Base-by-base conservation (phyloP, 768 basidiomycete species). In the Mycena rebaudengoi region DNA sequence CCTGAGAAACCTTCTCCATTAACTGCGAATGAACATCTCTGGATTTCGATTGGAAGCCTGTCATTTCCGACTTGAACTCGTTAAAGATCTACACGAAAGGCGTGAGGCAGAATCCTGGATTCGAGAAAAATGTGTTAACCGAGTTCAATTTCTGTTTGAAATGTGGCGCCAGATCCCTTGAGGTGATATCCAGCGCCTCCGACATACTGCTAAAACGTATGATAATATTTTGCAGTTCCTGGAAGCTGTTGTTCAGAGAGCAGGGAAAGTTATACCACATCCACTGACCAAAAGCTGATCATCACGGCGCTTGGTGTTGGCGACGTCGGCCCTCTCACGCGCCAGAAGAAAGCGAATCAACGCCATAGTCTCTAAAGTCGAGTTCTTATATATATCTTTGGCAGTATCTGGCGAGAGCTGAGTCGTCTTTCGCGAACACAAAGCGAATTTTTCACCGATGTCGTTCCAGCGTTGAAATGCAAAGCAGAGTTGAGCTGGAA, bases 391-490 rank as follows among this genome's bases (percentile, higher is more conserved):
- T 21, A 91, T 81, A 48, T 88, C 85, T 66, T 83, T 85, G 7
- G 91, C 91, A 18, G 79, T 78, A 60, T 91, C 89, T 91, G 57
- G 1, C n/a, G 37, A 11, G 46, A 37, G 21, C 18, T 37, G 5
- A 50, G 48, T 7, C 16, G 10, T 12, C 14, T 23, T 7, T 21
- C 48, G 46, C 7, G 51, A 20, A 43, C 37, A 30, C 51, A 30
- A n/a, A 12, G 50, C 33, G 49, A 29, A 18, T 25, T 25, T 51
- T 74, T 51, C 70, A 90, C 92, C 91, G 39, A 92, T 88, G 67
- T 92, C 91, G 66, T 88, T 85, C 88, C 89, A 90, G 43, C 86
- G 82, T 57, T 86, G 82, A 75, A 89, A 92, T 4, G 90, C 88
- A 73, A 86, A 87, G 74, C 92, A 93, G 20, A 92, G 81, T 78